Percentiles rank a stretch among this genome's conserved stretches.
These are phyloP conservation scores for Orychophragmus violaceus DNA, from an alignment of 345 rosid genomes.

Conservation along the genomic window DNA sequence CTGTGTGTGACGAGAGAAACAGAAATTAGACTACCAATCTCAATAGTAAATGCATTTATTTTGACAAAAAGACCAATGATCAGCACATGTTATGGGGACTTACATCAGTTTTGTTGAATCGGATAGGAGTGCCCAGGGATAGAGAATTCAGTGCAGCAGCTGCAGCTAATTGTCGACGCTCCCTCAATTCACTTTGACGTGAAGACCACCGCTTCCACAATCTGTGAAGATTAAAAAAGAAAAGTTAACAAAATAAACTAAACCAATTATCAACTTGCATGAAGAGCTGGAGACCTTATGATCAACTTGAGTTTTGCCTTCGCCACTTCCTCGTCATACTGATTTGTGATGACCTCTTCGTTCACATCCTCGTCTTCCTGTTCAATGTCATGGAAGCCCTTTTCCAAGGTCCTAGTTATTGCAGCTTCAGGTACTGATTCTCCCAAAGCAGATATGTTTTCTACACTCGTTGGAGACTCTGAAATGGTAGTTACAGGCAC, in stretches of 20 bases:
- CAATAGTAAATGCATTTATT: not conserved
- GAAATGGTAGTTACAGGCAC: slow-evolving; percentile 18
- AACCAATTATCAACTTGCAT: not conserved
- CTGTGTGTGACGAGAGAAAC: slow-evolving; percentile 36
- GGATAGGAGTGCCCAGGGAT: slow-evolving; percentile 68
- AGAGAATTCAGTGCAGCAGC: slow-evolving; percentile 67
- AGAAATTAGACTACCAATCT: slow-evolving; percentile 16
- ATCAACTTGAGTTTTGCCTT: slow-evolving; percentile 81
- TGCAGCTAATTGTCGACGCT: slow-evolving; percentile 61
- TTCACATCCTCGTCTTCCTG: slow-evolving; percentile 37
- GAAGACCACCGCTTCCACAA: slow-evolving; percentile 74
- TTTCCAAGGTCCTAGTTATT: slow-evolving; percentile 31
- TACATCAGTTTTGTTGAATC: slow-evolving; percentile 45
- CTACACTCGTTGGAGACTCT: slow-evolving; percentile 17
- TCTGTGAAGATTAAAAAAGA: slow-evolving; percentile 37
- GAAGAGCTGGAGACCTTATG: slow-evolving; percentile 50
- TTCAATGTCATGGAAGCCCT: slow-evolving; percentile 27
- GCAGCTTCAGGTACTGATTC: slow-evolving; percentile 18
- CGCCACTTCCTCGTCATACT: slow-evolving; percentile 54
- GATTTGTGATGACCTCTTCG: slow-evolving; percentile 28
- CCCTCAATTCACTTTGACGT: slow-evolving; percentile 50
- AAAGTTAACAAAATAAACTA: not conserved
- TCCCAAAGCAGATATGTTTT: slow-evolving; percentile 24
- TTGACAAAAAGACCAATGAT: not conserved
- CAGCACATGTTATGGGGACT: slow-evolving; percentile 21